A percentile compares a stretch with the other conserved stretches of the same genome.
Conservation (phyloP, 192 early-diverging fungal genomes). For the Podila epicladia region DNA sequence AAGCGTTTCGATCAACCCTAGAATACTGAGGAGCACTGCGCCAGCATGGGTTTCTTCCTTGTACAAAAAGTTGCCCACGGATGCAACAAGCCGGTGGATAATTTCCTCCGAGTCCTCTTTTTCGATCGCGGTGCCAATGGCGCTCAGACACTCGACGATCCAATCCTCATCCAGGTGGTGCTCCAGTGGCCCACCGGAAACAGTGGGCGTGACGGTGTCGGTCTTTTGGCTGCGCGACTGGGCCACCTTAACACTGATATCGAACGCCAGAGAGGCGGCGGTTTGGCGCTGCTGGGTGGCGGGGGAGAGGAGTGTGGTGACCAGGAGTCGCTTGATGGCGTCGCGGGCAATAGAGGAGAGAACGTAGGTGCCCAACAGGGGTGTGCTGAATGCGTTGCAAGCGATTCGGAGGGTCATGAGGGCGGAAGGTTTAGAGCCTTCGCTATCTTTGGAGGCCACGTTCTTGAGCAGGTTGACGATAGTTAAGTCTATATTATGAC, state of each 20-base stretch:
- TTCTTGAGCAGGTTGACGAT: slow-evolving; percentile 29
- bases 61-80: slow-evolving; percentile 47
- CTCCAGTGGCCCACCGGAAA: slow-evolving; percentile 37
- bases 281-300: slow-evolving; percentile 67
- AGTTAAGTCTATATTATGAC: slow-evolving; percentile 16
- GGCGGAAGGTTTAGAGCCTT: slow-evolving; percentile 58
- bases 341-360: slow-evolving; percentile 57
- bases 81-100: slow-evolving; percentile 34
- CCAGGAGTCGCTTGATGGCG: slow-evolving; percentile 65
- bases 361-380: slow-evolving; percentile 42
- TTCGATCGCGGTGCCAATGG: slow-evolving; percentile 67
- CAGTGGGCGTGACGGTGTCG: slow-evolving; percentile 35
- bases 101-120: slow-evolving; percentile 69
- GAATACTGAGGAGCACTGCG: slow-evolving; percentile 31
- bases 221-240: slow-evolving; percentile 46
- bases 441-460: slow-evolving; percentile 15
- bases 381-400: slow-evolving; percentile 68
- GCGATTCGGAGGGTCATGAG: slow-evolving; percentile 72
- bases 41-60: slow-evolving; percentile 27
- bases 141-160: slow-evolving; percentile 73
- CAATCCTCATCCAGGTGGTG: slow-evolving; percentile 70
- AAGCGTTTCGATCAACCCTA: slow-evolving; percentile 25
- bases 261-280: slow-evolving; percentile 74
- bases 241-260: slow-evolving; percentile 67
- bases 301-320: slow-evolving; percentile 65